Evolutionary conservation across 345 rosid genomes (phyloP).

Genomic region (Diplotaxis tenuifolia): DNA sequence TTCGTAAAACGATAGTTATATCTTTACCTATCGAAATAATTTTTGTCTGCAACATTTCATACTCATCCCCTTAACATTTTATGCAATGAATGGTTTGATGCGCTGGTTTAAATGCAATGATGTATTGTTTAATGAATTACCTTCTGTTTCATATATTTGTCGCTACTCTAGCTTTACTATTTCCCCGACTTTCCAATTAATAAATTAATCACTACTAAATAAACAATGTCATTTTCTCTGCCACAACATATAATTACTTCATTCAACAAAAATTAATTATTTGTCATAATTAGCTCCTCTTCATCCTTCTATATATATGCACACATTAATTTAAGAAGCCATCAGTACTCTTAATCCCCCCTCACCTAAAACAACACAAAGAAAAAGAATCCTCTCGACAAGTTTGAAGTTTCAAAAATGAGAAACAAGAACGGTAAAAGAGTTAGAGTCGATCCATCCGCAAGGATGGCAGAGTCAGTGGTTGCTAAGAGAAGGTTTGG

Average conservation of each 20-base stretch:
- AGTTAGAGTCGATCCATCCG: not conserved
- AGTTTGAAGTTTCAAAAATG: conserved; percentile 21
- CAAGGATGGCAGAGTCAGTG: not conserved
- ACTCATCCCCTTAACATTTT: conserved; percentile 4
- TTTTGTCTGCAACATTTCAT: not conserved
- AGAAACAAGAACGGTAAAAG: conserved; percentile 25
- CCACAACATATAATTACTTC: conserved; percentile 8
- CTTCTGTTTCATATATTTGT: conserved; percentile 33
- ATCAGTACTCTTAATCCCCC: not conserved
- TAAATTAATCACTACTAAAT: not conserved
- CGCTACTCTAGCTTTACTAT: conserved; percentile 7
- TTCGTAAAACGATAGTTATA: not conserved
- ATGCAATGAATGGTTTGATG: conserved; percentile 9
- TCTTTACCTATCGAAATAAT: not conserved
- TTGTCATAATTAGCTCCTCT: conserved; percentile 7
- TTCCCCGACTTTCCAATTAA: not conserved
- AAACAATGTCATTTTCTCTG: conserved; percentile 5
- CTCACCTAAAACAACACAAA: conserved; percentile 20
- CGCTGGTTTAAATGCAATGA: conserved; percentile 5
- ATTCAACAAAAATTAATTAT: conserved; percentile 7
- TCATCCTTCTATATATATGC: conserved; percentile 8
- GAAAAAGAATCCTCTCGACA: not conserved
- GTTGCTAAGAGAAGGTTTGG: not conserved
- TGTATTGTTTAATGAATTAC: conserved; percentile 19
- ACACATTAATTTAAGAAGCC: conserved; percentile 5